Evolutionary conservation across 1,284 basidiomycete species (phyloP), one percentile per base, ranked within the genome.

Genomic region (Xerocomus minutiporus): DNA sequence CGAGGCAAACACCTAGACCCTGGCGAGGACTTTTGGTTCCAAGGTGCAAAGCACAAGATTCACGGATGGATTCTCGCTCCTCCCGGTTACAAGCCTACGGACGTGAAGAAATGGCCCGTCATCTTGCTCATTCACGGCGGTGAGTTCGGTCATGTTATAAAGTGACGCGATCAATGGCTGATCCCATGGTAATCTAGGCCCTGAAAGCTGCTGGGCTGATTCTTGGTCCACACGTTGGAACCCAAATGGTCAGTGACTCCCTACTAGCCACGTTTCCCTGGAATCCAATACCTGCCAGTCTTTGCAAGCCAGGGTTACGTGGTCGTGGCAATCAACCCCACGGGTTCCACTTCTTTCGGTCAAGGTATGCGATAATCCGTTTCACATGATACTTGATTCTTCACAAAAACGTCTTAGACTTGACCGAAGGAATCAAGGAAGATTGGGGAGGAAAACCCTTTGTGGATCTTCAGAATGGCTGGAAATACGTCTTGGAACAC

Each of bases 371-470:
- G 6, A 25, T 6, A 26, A 29, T 45, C 34, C 32, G n/a, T 28
- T 40, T 39, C n/a, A 25, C 44, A 28, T 44, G 12, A 29, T 2
- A 23, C 26, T 9, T 38, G n/a, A 38, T 17, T 12, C 35, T 7
- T 29, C 17, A 26, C 40, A 23, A 15, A 64, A n/a, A 25, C 2
- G 2, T 51, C 38, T 5, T 54, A 90, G 90, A 86, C 23, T 83
- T 97, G 53, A 90, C 86, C 20, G 88, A 95, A 66, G 84, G 81
- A 3, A 90, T 91, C 61, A 74, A 80, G 4, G 77, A 80, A 60
- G 83, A 91, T 59, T 93, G 91, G 89, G 91, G 91, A 60, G 90
- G 90, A 53, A 89, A 85, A 58, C 93, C 93, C 1, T 93, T 90
- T 62, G 80, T 81, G 43, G 92, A 95, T 66, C 71, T 95, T 57